Percentiles rank a stretch among this genome's conserved stretches.
These are phyloP conservation scores for Athelia sp. DNA, from an alignment of 1,284 basidiomycete species.

Conservation along the genomic window DNA sequence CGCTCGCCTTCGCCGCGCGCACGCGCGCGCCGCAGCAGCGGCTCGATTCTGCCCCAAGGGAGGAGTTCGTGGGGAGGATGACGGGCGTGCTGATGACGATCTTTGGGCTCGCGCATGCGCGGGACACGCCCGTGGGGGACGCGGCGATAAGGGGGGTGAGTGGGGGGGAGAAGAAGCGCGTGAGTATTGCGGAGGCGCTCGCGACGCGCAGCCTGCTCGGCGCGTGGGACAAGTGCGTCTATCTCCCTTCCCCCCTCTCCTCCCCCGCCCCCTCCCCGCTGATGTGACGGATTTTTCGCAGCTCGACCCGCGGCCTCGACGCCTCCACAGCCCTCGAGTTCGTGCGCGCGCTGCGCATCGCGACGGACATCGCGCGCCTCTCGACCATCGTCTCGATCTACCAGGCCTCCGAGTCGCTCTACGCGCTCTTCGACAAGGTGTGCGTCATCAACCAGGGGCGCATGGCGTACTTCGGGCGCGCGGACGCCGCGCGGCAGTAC, in stretches of 20 bases:
- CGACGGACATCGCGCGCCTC: slow-evolving; percentile 49
- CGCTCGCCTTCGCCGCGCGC: slow-evolving; percentile 58
- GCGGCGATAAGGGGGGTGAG: slow-evolving; percentile 72
- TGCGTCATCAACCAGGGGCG: slow-evolving; percentile 66
- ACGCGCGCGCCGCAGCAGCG: slow-evolving; percentile 41
- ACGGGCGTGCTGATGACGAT: slow-evolving; percentile 59
- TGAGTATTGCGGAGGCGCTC: slow-evolving; percentile 54
- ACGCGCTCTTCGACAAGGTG: slow-evolving; percentile 64
- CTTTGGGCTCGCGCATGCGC: slow-evolving; percentile 67
- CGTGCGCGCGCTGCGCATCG: slow-evolving; percentile 53
- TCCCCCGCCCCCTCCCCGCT: not conserved
- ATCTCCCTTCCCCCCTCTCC: not conserved
- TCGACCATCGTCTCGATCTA: slow-evolving; percentile 67
- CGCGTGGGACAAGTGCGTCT: slow-evolving; percentile 50
- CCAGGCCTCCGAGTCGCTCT: slow-evolving; percentile 56
- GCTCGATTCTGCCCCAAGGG: slow-evolving; percentile 35
- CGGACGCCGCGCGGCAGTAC: slow-evolving; percentile 54
- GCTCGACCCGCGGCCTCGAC: slow-evolving; percentile 70
- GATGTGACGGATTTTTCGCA: slow-evolving; percentile 15
- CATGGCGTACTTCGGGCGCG: slow-evolving; percentile 69
- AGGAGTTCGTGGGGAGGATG: slow-evolving; percentile 39
- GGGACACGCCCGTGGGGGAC: slow-evolving; percentile 65
- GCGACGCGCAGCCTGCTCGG: slow-evolving; percentile 37
- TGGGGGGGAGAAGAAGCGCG: slow-evolving; percentile 77
- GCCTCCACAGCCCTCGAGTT: slow-evolving; percentile 67